These are phyloP conservation scores for Lactarius quietus DNA, from an alignment of 768 basidiomycete genomes.

Conservation along the genomic window DNA sequence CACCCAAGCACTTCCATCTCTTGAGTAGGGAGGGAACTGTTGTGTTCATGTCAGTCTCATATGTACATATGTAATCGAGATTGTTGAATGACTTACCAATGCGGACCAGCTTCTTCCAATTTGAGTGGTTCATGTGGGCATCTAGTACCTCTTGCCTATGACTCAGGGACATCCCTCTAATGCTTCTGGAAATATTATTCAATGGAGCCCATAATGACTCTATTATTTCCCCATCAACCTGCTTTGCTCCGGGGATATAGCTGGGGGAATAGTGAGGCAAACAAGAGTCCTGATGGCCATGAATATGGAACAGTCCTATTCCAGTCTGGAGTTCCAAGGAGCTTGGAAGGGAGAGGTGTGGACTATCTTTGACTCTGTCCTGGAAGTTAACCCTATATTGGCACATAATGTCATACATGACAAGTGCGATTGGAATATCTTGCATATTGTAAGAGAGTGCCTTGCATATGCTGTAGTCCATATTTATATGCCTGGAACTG, in stretches of 20 bases:
- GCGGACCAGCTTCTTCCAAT: no score
- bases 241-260: slow-evolving; percentile 32
- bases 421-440: not conserved
- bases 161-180: slow-evolving; percentile 25
- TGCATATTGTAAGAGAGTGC: not conserved
- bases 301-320: slow-evolving; percentile 34
- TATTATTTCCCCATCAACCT: slow-evolving; percentile 35
- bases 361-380: not conserved
- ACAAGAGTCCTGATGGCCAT: slow-evolving; percentile 21
- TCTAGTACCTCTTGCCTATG: slow-evolving; percentile 31
- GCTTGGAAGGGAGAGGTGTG: not conserved
- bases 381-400: not conserved
- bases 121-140: no score
- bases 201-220: slow-evolving; percentile 35
- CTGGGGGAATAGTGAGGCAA: slow-evolving; percentile 27
- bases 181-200: slow-evolving; percentile 31
- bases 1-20: no score
- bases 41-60: no score
- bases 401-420: not conserved
- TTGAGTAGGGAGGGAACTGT: no score
- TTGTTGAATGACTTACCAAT: no score
- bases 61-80: no score
- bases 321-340: slow-evolving; percentile 1
- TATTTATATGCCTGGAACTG: not conserved
- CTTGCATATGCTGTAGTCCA: not conserved